Evolutionary conservation across 1,139 yeast species (phyloP).

Genomic region (Hansenula anomala): DNA sequence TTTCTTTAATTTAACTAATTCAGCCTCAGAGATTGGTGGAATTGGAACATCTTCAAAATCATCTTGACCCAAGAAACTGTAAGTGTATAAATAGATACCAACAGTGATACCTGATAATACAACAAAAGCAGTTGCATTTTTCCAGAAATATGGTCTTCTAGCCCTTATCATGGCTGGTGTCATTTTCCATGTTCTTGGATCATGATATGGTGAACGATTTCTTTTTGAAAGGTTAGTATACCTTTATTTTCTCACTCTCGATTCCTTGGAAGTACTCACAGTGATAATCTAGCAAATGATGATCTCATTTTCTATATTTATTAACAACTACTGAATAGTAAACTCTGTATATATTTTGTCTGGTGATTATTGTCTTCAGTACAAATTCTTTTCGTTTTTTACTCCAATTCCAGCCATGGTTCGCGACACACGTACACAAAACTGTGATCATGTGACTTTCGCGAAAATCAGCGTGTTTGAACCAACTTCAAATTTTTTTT

Average conservation of each 20-base stretch:
- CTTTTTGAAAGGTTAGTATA: slow-evolving; percentile 9
- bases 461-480: no score
- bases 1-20: slow-evolving; percentile 62
- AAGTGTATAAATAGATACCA: slow-evolving; percentile 72
- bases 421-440: no score
- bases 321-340: no score
- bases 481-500: no score
- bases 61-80: slow-evolving; percentile 66
- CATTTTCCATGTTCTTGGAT: slow-evolving; percentile 78
- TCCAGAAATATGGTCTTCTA: slow-evolving; percentile 78
- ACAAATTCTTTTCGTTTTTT: no score
- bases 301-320: background rate
- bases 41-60: slow-evolving; percentile 89
- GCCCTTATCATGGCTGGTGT: slow-evolving; percentile 92
- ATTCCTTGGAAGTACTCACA: no score
- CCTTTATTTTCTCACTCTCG: no score
- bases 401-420: no score
- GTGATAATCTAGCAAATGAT: background rate
- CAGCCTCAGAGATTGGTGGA: slow-evolving; percentile 83
- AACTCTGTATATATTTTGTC: no score
- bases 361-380: no score
- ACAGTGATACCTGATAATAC: slow-evolving; percentile 57
- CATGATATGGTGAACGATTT: slow-evolving; percentile 50
- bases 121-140: slow-evolving; percentile 60
- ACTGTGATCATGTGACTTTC: background rate